Conservation (phyloP, 192 early-diverging fungal genomes). For the Backusella tarrabulga region DNA sequence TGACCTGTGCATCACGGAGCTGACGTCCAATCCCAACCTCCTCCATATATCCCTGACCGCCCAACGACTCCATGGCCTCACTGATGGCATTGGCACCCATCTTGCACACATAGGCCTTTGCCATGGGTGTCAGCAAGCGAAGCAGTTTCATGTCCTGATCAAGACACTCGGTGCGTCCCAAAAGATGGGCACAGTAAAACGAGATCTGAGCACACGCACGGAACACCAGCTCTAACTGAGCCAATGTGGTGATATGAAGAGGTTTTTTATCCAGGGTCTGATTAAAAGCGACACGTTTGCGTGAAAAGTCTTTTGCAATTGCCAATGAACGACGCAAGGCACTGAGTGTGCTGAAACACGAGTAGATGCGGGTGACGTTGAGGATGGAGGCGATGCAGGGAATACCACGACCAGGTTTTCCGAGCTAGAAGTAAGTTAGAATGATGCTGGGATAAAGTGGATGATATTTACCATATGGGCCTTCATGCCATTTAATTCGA, state of each 20-base stretch:
- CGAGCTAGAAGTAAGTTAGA: slow-evolving; percentile 30
- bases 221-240: slow-evolving; percentile 49
- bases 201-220: slow-evolving; percentile 52
- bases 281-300: slow-evolving; percentile 47
- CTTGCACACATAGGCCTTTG: slow-evolving; percentile 60
- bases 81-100: slow-evolving; percentile 40
- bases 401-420: slow-evolving; percentile 51
- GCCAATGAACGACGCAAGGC: slow-evolving; percentile 44
- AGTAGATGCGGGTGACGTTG: slow-evolving; percentile 69
- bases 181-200: slow-evolving; percentile 53
- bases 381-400: slow-evolving; percentile 61
- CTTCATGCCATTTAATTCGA: slow-evolving; percentile 57
- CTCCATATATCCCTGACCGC: slow-evolving; percentile 77
- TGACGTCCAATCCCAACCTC: slow-evolving; percentile 57
- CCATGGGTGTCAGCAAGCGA: slow-evolving; percentile 62
- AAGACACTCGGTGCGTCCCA: slow-evolving; percentile 53
- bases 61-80: slow-evolving; percentile 65
- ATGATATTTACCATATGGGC: slow-evolving; percentile 27
- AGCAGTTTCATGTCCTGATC: slow-evolving; percentile 37
- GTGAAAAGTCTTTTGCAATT: slow-evolving; percentile 58
- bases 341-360: slow-evolving; percentile 42
- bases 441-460: too few relatives aligned
- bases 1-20: slow-evolving; percentile 61
- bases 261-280: slow-evolving; percentile 48
- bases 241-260: slow-evolving; percentile 57